Percentiles rank a stretch among this genome's conserved stretches.
phyloP scores from a whole-genome alignment of 2,329 filamentous ascomycete species.

The Elsinoe fawcettii region DNA sequence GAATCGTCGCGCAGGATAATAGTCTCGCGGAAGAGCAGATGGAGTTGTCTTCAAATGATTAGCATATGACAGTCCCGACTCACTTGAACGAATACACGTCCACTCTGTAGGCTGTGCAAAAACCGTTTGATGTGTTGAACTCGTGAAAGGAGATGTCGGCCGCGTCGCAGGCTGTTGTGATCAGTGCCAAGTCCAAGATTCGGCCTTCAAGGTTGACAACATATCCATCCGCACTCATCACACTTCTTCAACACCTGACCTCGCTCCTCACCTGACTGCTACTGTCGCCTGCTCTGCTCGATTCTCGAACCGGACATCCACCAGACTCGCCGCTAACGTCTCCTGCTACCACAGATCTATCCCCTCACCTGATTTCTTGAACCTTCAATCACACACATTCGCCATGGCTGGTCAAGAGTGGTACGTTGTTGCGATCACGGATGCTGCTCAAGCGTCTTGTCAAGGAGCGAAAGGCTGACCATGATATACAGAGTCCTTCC shows the following conservation, averaged over 20 bases:
- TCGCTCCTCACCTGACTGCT: neutral
- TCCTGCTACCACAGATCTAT: neutral
- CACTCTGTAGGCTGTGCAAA: conserved; percentile 1
- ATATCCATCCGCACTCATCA: neutral
- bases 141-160: neutral
- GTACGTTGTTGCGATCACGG: neutral
- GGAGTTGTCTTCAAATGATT: neutral
- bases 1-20: neutral
- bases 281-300: neutral
- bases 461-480: neutral
- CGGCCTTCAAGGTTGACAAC: neutral
- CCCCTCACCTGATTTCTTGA: neutral
- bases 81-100: neutral
- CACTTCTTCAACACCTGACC: neutral
- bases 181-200: neutral
- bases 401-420: conserved; percentile 16
- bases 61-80: neutral
- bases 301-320: neutral
- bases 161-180: neutral
- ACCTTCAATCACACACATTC: neutral
- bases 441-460: neutral
- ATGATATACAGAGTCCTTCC: neutral
- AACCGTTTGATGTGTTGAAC: neutral
- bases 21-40: neutral
- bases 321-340: neutral